Conservation (phyloP, 768 basidiomycete genomes). For the Mycena kentingensis region DNA sequence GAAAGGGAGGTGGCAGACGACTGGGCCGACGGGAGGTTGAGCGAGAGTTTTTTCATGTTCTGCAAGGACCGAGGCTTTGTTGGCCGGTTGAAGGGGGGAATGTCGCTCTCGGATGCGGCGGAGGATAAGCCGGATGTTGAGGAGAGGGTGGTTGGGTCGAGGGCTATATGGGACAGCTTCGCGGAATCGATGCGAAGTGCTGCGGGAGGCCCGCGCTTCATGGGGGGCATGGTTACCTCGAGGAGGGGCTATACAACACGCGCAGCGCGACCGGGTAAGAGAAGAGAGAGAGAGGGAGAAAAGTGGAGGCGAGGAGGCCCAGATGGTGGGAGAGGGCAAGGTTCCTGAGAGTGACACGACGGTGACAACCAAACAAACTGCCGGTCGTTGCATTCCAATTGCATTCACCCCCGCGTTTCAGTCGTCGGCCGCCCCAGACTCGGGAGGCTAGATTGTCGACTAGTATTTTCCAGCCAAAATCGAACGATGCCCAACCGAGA, state of each 20-base stretch:
- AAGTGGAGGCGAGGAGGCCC: neutral
- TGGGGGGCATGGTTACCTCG: slow-evolving; percentile 43
- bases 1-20: slow-evolving; percentile 58
- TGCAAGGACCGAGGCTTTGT: slow-evolving; percentile 49
- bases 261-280: slow-evolving; percentile 40
- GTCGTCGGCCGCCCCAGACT: too few relatives aligned
- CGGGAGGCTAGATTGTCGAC: too few relatives aligned
- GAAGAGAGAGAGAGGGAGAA: slow-evolving; percentile 20
- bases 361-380: too few relatives aligned
- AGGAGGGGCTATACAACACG: slow-evolving; percentile 35
- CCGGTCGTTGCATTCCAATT: too few relatives aligned
- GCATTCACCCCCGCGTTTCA: too few relatives aligned
- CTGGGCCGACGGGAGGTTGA: slow-evolving; percentile 63
- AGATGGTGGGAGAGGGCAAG: neutral
- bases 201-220: slow-evolving; percentile 47
- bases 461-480: slow-evolving; percentile 6
- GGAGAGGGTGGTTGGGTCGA: slow-evolving; percentile 44
- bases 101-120: slow-evolving; percentile 54
- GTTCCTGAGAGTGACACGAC: neutral
- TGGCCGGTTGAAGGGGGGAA: slow-evolving; percentile 42
- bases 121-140: slow-evolving; percentile 55
- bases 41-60: slow-evolving; percentile 79
- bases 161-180: slow-evolving; percentile 49
- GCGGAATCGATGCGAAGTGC: slow-evolving; percentile 63
- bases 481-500: slow-evolving; percentile 54